These are phyloP conservation scores for Cladosporium sp. DNA, from an alignment of 2,329 filamentous ascomycete genomes.

Conservation along the genomic window DNA sequence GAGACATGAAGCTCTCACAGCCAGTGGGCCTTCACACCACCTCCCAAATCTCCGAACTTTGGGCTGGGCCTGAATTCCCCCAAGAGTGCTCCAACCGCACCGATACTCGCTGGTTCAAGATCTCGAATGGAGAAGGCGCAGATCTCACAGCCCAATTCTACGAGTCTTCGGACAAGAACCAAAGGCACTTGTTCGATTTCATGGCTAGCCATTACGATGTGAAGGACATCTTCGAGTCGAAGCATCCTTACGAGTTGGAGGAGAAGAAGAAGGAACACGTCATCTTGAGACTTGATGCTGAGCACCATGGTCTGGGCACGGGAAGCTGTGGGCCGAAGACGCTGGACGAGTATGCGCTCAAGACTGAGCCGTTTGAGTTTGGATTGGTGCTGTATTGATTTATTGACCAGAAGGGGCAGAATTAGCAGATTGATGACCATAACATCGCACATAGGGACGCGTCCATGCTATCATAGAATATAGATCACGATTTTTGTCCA, in stretches of 20 bases:
- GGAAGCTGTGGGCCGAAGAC: conserved; percentile 62
- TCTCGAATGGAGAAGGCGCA: conserved; percentile 21
- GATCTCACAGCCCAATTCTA: conserved; percentile 34
- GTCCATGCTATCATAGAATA: not conserved
- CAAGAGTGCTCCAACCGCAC: conserved; percentile 68
- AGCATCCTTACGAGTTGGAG: conserved; percentile 64
- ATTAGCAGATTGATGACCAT: not conserved
- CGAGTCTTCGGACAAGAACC: conserved; percentile 18
- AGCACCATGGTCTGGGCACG: conserved; percentile 63
- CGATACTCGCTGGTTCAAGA: conserved; percentile 58
- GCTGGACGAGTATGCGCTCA: conserved; percentile 42
- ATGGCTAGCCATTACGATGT: conserved; percentile 56
- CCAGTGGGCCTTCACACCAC: conserved; percentile 43
- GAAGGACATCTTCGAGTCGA: conserved; percentile 56
- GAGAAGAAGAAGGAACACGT: conserved; percentile 56
- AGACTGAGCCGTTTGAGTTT: conserved; percentile 41
- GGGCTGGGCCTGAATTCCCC: conserved; percentile 64
- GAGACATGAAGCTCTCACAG: conserved; percentile 64
- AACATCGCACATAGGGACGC: not conserved
- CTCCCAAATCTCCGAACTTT: conserved; percentile 50
- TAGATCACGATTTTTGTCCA: not conserved
- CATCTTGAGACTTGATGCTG: conserved; percentile 60
- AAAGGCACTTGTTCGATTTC: conserved; percentile 47
- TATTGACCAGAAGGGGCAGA: not conserved
- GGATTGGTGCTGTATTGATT: conserved; percentile 25